A percentile compares a stretch with the other conserved stretches of the same genome.
Conservation (phyloP, 805 yeast species). For the Lachancea fermentati region DNA sequence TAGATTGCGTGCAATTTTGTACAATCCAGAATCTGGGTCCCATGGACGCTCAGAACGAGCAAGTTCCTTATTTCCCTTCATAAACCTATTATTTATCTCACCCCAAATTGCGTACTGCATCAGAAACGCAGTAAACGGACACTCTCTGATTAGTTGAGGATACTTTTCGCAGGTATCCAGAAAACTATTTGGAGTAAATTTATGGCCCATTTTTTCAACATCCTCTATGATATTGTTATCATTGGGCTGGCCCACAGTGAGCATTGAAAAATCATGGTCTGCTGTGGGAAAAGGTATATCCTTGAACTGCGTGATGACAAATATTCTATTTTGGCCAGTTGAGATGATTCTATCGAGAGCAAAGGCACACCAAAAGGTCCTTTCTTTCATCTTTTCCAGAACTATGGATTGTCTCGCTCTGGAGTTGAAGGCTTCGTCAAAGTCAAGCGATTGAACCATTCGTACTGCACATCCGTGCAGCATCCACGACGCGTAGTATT, state of each 20-base stretch:
- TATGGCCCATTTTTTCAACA: not conserved
- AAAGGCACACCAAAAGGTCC: slow-evolving; percentile 11
- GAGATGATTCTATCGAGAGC: slow-evolving; percentile 9
- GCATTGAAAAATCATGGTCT: slow-evolving; percentile 4
- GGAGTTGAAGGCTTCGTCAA: slow-evolving; percentile 7
- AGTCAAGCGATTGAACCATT: slow-evolving; percentile 10
- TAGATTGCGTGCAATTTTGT: slow-evolving; percentile 2
- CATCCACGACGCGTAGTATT: slow-evolving; percentile 12
- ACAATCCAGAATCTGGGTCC: slow-evolving; percentile 6
- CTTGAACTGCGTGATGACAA: slow-evolving; percentile 1
- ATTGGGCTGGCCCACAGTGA: not conserved
- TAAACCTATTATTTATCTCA: slow-evolving; percentile 3
- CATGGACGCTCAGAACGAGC: slow-evolving; percentile 8
- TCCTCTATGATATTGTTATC: not conserved
- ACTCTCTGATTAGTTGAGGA: not conserved
- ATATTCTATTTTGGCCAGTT: slow-evolving; percentile 7
- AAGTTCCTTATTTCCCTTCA: slow-evolving; percentile 6
- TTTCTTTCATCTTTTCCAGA: slow-evolving; percentile 2
- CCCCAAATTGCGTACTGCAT: slow-evolving; percentile 9
- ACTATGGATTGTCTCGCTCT: slow-evolving; percentile 3
- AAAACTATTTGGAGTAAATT: slow-evolving; percentile 1
- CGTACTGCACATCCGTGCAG: slow-evolving; percentile 10
- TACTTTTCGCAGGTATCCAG: not conserved
- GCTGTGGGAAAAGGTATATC: slow-evolving; percentile 6
- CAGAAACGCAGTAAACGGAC: slow-evolving; percentile 3